A percentile compares a stretch with the other conserved stretches of the same genome.
phyloP scores from a whole-genome alignment of 2,329 filamentous ascomycete genomes.

The Bipolaris gigantea region DNA sequence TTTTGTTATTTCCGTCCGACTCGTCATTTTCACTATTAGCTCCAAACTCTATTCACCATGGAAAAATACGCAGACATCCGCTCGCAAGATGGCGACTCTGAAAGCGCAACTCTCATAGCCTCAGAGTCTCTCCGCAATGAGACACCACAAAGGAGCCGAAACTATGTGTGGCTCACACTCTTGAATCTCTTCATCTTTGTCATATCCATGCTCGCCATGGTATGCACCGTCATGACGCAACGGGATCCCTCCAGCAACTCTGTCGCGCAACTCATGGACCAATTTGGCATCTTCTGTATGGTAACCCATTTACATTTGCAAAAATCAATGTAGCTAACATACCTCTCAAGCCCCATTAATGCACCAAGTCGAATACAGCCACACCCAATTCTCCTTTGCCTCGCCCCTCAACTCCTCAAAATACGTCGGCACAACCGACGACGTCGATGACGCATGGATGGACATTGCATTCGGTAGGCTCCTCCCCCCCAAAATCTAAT shows the following conservation, averaged over 20 bases:
- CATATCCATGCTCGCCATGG: constrained; percentile 34
- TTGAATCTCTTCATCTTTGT: constrained; percentile 41
- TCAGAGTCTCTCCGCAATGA: constrained; percentile 29
- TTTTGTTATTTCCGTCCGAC: neutral
- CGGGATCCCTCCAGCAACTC: constrained; percentile 26
- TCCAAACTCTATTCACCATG: constrained; percentile 16
- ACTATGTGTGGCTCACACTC: constrained; percentile 35
- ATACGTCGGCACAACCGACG: constrained; percentile 59
- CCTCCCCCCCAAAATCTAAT: no score
- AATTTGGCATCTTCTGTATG: constrained; percentile 38
- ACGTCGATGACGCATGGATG: constrained; percentile 62
- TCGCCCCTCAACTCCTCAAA: constrained; percentile 37
- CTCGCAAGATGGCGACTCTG: constrained; percentile 26
- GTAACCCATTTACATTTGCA: no score
- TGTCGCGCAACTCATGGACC: constrained; percentile 36
- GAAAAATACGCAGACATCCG: constrained; percentile 30
- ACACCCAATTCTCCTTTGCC: constrained; percentile 32
- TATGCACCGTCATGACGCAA: constrained; percentile 39
- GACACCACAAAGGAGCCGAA: constrained; percentile 20
- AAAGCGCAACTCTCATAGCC: constrained; percentile 36
- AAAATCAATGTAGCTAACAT: neutral
- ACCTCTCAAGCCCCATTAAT: constrained; percentile 28
- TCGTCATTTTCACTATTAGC: neutral
- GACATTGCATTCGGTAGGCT: constrained; percentile 56
- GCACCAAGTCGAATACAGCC: constrained; percentile 34